Evolutionary conservation across 306 rosid genomes (phyloP), one percentile per base, ranked within the genome.

Genomic region (Acacia crassicarpa): DNA sequence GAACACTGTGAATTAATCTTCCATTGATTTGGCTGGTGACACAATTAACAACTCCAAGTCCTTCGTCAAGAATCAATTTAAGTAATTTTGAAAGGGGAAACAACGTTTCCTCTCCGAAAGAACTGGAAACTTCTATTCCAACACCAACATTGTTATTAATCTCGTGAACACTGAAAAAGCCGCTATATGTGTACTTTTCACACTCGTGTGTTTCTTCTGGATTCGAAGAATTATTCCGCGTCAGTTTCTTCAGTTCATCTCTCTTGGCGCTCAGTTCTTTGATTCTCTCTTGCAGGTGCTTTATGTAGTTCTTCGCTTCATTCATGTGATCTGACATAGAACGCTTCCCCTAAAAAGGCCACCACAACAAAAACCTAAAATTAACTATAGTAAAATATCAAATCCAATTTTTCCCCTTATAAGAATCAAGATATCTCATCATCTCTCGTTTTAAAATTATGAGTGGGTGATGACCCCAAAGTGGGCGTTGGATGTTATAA

Each of bases 271-370:
- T 44, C 56, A 89, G 84, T 30, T 72, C 90, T 70, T 86, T 75
- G 81, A 89, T 90, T 71, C 83, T 88, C 46, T 78, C 76, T 69
- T 85, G 81, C 70, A 84, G 32, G 63, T 91, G 84, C 19, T 89
- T 88, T 83, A 92, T 91, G 56, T 92, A 89, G 54, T 88, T 89
- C 78, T 80, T 91, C 27, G 96, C 94, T 89, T 85, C 93, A 8
- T 86, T 84, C 74, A 92, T 74, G 79, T 89, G 90, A 76, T 94
- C 95, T 1, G 91, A 84, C 75, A 81, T 78, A 11, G 95, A 88
- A 66, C 97, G 98, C 82, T 89, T 94, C 61, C 97, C 98, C 98
- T 94, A 87, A 66, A 77, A 81, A 9, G 0, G 4, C 23, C 43
- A 9, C 12, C 22, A 3, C 19, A 22, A 22, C 17, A 41, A 41